phyloP scores from a whole-genome alignment of 2,329 filamentous ascomycete genomes.

The Colletotrichum limetticola region DNA sequence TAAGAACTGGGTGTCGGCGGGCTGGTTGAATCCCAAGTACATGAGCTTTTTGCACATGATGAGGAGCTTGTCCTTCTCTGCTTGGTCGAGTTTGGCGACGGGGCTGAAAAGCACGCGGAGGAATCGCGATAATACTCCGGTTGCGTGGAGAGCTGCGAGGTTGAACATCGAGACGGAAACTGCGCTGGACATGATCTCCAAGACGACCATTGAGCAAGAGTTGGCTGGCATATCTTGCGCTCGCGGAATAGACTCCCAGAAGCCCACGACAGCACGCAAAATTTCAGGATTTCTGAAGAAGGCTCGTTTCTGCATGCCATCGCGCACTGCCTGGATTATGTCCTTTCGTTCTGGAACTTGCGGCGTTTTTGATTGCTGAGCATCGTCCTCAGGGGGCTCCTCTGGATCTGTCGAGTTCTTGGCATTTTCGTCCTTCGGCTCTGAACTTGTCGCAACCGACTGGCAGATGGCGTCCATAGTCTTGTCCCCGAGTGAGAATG shows the following conservation, averaged over 20 bases:
- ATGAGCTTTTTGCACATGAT: slow-evolving; percentile 77
- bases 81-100: slow-evolving; percentile 59
- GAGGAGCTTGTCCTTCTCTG: slow-evolving; percentile 70
- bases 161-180: slow-evolving; percentile 74
- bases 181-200: slow-evolving; percentile 70
- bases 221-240: slow-evolving; percentile 55
- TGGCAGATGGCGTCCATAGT: slow-evolving; percentile 77
- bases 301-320: slow-evolving; percentile 62
- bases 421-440: slow-evolving; percentile 39
- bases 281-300: slow-evolving; percentile 71
- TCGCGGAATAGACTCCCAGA: slow-evolving; percentile 72
- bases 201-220: slow-evolving; percentile 70
- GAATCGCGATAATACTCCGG: slow-evolving; percentile 75
- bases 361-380: not conserved
- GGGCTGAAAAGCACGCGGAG: slow-evolving; percentile 69
- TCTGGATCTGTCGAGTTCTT: not conserved
- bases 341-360: slow-evolving; percentile 19
- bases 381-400: slow-evolving; percentile 39
- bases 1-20: slow-evolving; percentile 87
- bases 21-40: slow-evolving; percentile 78
- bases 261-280: slow-evolving; percentile 68
- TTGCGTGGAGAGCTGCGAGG: slow-evolving; percentile 76
- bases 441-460: slow-evolving; percentile 47
- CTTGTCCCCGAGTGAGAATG: slow-evolving; percentile 84
- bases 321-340: slow-evolving; percentile 53